Evolutionary conservation across 305 asterid genomes (phyloP).

Genomic region (Fraxinus floribunda): DNA sequence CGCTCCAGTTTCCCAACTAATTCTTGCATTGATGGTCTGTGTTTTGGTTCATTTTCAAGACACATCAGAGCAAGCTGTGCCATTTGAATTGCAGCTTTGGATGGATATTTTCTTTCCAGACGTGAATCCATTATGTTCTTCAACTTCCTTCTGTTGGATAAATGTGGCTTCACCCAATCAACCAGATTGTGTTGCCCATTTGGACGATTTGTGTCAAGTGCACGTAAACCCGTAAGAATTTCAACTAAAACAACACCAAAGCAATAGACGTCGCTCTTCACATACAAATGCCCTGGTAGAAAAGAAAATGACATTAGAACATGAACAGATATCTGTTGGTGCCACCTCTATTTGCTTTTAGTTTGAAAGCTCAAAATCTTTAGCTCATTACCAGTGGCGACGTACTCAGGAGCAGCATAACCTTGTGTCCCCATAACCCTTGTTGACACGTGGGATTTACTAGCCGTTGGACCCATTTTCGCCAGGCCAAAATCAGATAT

Average conservation of each 20-base stretch:
- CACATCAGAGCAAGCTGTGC: slow-evolving; percentile 66
- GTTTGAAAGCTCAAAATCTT: background rate
- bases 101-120: slow-evolving; percentile 65
- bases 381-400: slow-evolving; percentile 54
- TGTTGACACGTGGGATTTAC: slow-evolving; percentile 67
- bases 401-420: slow-evolving; percentile 82
- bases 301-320: slow-evolving; percentile 3
- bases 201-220: slow-evolving; percentile 60
- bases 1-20: slow-evolving; percentile 49
- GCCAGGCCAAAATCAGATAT: slow-evolving; percentile 79
- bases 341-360: background rate
- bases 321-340: background rate
- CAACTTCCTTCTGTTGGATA: slow-evolving; percentile 53
- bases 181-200: slow-evolving; percentile 44
- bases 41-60: slow-evolving; percentile 55
- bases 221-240: slow-evolving; percentile 64
- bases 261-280: slow-evolving; percentile 77
- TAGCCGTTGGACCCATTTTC: slow-evolving; percentile 64
- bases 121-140: slow-evolving; percentile 61
- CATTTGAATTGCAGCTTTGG: slow-evolving; percentile 49
- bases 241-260: slow-evolving; percentile 74
- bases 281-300: slow-evolving; percentile 65
- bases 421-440: slow-evolving; percentile 76
- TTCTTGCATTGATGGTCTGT: slow-evolving; percentile 66
- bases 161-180: slow-evolving; percentile 70